A percentile compares a stretch with the other conserved stretches of the same genome.
Conservation (phyloP, 2,329 filamentous ascomycete species). For the Scedosporium aurantiacum region DNA sequence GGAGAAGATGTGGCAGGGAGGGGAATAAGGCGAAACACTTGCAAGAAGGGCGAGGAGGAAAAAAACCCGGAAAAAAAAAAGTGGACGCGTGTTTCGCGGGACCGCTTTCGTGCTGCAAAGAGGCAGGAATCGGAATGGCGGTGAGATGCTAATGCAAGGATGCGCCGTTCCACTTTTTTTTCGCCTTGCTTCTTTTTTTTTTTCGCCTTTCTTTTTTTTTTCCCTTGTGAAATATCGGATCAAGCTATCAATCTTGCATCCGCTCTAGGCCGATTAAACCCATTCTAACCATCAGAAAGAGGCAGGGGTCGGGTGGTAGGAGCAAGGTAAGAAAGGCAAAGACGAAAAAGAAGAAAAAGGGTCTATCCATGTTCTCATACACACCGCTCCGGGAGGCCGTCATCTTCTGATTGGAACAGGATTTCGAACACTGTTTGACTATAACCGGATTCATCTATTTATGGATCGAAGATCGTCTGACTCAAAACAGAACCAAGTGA, state of each 20-base stretch:
- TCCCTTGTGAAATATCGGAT: not conserved
- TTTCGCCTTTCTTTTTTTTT: not conserved
- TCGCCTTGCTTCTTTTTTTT: not conserved
- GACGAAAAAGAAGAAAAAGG: not conserved
- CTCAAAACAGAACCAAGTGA: not conserved
- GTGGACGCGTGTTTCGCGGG: not conserved
- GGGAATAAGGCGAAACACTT: not conserved
- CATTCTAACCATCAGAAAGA: not conserved
- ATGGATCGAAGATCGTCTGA: constrained; percentile 3
- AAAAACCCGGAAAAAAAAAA: not conserved
- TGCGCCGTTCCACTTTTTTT: constrained; percentile 1
- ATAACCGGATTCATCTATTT: not conserved
- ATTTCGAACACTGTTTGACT: not conserved
- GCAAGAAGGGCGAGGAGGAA: not conserved
- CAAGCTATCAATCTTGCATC: not conserved
- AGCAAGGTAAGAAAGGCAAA: not conserved
- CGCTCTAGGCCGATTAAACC: not conserved
- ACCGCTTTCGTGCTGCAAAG: not conserved
- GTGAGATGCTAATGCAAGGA: constrained; percentile 6
- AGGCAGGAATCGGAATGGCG: constrained; percentile 4
- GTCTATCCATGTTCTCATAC: not conserved
- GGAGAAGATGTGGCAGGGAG: not conserved
- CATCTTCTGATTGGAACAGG: not conserved
- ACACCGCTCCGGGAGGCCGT: not conserved
- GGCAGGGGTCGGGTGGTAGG: not conserved